Evolutionary conservation across 805 yeast genomes (phyloP), one percentile per base, ranked within the genome.

Genomic region (Kuraishia cidri): DNA sequence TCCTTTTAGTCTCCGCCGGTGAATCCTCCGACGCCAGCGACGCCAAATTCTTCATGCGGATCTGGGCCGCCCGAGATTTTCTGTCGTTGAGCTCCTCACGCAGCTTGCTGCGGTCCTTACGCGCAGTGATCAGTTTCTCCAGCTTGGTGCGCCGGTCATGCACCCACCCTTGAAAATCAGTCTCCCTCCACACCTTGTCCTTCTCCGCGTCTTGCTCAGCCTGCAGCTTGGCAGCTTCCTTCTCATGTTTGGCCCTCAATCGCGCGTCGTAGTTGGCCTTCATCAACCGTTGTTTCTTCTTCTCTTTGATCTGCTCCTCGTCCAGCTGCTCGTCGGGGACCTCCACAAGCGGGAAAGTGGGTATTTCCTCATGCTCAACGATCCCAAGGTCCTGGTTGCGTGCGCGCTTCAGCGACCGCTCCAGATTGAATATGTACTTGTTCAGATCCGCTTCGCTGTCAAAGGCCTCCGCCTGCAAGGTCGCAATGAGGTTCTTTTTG

Each of bases 191-290:
- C 42, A 77, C 74, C 31, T 63, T 65, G 47, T 92, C 96, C 44
- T 72, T 78, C 29, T 55, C 58, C 35, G 69, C 79, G 35, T 72
- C 74, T 37, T 73, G 81, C 31, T 72, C 79, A 30, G 62, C 65
- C 29, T 72, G 73, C 38, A 71, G 64, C 39, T 69, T 71, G 40
- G 80, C 86, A 25, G 68, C 68, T 37, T 69, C 71, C 46, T 87
- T 90, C 41, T 84, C 94, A 37, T 75, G 81, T 48, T 76, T 81
- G 6, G 87, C 84, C 29, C 88, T 70, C 52, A 73, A 72, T 38
- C 97, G 70, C 0, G 97, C 96, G 29, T 92, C 98, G 46, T 72
- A 77, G 46, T 84, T 86, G 4, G 94, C 90, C 47, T 86, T 85
- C 58, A 83, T 62, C 20, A 92, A 66, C 43, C 73, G 69, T 56